Percentiles rank a stretch among this genome's conserved stretches.
Evolutionary conservation across 2,329 filamentous ascomycete genomes (phyloP).

Genomic region (Penicillium sp.): DNA sequence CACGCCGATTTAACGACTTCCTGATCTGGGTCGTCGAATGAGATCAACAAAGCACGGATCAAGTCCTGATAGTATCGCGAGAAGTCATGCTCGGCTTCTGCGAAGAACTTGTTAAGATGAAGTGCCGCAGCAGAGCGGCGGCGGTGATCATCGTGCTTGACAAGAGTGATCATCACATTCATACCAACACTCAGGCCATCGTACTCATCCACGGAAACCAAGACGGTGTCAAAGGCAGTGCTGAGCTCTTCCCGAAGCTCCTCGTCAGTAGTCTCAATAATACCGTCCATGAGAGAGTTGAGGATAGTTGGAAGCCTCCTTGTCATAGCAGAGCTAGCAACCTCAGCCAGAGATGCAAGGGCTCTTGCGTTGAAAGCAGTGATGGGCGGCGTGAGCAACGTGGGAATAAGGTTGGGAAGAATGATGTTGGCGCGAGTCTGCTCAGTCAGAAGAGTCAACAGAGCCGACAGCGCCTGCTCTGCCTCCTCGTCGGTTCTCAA

Average conservation of each 20-base stretch:
- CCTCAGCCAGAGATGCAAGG: slow-evolving; percentile 85
- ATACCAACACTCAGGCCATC: slow-evolving; percentile 94
- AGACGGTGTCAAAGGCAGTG: slow-evolving; percentile 78
- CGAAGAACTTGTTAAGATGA: slow-evolving; percentile 84
- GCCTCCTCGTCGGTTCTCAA: slow-evolving; percentile 80
- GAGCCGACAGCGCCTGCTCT: slow-evolving; percentile 84
- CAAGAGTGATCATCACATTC: slow-evolving; percentile 81
- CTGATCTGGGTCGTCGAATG: slow-evolving; percentile 80
- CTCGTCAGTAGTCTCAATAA: slow-evolving; percentile 70
- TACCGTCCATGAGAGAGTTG: slow-evolving; percentile 90
- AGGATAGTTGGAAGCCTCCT: slow-evolving; percentile 83
- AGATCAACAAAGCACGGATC: slow-evolving; percentile 81
- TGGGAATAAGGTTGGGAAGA: slow-evolving; percentile 90
- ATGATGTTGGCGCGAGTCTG: slow-evolving; percentile 93
- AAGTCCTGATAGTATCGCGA: slow-evolving; percentile 95
- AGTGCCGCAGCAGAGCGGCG: slow-evolving; percentile 72
- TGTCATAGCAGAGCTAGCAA: slow-evolving; percentile 87
- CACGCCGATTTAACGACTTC: slow-evolving; percentile 87
- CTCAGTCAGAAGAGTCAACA: slow-evolving; percentile 91
- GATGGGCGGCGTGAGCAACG: slow-evolving; percentile 83
- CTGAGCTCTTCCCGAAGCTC: slow-evolving; percentile 69
- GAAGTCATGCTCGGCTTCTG: slow-evolving; percentile 75
- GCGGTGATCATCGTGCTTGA: slow-evolving; percentile 89
- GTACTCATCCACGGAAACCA: slow-evolving; percentile 90
- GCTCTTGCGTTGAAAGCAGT: slow-evolving; percentile 93